Conservation (phyloP, 139 green algal species). For the Picochlorum costavermella region DNA sequence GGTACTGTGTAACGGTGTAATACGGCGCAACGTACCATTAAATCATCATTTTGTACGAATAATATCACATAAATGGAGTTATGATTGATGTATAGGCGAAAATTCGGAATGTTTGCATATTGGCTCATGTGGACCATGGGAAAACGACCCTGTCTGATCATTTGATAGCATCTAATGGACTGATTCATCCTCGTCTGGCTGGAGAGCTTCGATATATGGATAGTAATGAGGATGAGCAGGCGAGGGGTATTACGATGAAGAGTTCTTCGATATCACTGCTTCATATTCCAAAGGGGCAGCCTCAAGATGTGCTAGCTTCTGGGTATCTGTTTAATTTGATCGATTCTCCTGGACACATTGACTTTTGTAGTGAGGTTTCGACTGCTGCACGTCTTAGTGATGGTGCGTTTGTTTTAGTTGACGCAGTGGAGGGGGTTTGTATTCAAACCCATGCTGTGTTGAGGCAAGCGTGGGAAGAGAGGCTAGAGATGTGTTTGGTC, state of each 20-base stretch:
- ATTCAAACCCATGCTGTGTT: conserved; percentile 98
- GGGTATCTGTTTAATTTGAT: conserved; percentile 95
- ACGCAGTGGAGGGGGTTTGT: conserved; percentile 95
- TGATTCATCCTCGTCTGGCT: conserved; percentile 92
- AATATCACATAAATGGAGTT: background rate
- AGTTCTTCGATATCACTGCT: conserved; percentile 86
- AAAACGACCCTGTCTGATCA: conserved; percentile 96
- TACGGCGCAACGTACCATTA: background rate
- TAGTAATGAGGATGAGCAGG: conserved; percentile 90
- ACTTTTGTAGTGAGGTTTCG: conserved; percentile 96
- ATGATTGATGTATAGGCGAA: conserved; percentile 43
- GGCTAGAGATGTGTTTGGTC: conserved; percentile 73
- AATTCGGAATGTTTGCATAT: conserved; percentile 94
- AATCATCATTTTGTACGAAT: background rate
- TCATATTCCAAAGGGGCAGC: conserved; percentile 57
- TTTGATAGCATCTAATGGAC: conserved; percentile 93
- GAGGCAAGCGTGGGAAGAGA: conserved; percentile 47
- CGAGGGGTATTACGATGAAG: conserved; percentile 98
- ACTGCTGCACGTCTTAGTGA: conserved; percentile 89
- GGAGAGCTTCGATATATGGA: conserved; percentile 82
- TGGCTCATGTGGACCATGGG: conserved; percentile 98
- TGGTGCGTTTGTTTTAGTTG: conserved; percentile 91
- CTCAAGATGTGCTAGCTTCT: conserved; percentile 16
- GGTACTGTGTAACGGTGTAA: background rate
- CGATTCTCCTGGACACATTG: conserved; percentile 95